Evolutionary conservation across 2,329 filamentous ascomycete species (phyloP).

Genomic region (Penicillium psychrosexuale): DNA sequence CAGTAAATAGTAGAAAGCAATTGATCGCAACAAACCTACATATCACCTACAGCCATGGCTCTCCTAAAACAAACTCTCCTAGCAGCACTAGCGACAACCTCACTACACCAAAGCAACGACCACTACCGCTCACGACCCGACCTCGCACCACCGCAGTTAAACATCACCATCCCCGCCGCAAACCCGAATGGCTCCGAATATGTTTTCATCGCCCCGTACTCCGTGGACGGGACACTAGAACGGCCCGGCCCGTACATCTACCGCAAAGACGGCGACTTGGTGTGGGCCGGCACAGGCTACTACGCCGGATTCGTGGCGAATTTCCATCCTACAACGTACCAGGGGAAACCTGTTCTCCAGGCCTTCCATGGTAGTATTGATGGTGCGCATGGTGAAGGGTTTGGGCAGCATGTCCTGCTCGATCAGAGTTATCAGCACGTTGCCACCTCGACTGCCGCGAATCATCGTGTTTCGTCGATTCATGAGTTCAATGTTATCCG

Average conservation of each 20-base stretch:
- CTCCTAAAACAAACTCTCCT: background rate
- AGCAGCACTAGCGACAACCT: background rate
- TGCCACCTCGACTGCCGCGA: slow-evolving; percentile 45
- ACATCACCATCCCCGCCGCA: slow-evolving; percentile 30
- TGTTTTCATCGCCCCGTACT: slow-evolving; percentile 32
- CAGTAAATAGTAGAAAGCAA: background rate
- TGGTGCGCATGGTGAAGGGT: slow-evolving; percentile 48
- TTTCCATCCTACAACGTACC: slow-evolving; percentile 46
- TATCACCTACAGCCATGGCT: background rate
- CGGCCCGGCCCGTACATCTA: slow-evolving; percentile 55
- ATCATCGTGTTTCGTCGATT: slow-evolving; percentile 45
- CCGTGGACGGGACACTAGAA: slow-evolving; percentile 32
- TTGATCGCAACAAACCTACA: background rate
- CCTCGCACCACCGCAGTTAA: slow-evolving; percentile 2
- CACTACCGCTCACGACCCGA: slow-evolving; percentile 1
- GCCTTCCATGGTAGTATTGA: slow-evolving; percentile 53
- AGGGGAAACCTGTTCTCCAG: slow-evolving; percentile 50
- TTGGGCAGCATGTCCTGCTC: slow-evolving; percentile 51
- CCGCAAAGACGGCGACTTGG: slow-evolving; percentile 50
- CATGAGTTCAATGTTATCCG: slow-evolving; percentile 54
- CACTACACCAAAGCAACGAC: background rate
- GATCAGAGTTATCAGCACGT: slow-evolving; percentile 53
- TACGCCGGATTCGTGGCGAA: slow-evolving; percentile 51
- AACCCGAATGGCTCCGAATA: slow-evolving; percentile 27
- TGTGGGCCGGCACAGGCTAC: slow-evolving; percentile 54